Evolutionary conservation across 2,329 filamentous ascomycete genomes (phyloP).

Genomic region (Amesomyces nigricolor): DNA sequence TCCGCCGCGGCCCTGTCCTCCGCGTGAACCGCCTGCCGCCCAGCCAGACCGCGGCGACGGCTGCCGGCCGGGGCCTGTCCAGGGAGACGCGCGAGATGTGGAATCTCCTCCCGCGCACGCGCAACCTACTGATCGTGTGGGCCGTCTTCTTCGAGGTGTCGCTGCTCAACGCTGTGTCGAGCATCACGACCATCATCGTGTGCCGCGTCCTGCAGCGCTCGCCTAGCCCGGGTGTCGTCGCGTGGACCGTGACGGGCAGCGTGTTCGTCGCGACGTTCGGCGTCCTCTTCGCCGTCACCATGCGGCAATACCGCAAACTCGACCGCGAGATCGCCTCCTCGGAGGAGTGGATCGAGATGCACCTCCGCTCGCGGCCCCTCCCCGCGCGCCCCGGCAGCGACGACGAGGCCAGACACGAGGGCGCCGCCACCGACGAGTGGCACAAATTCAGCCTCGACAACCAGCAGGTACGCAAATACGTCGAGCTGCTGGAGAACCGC

Average conservation of each 20-base stretch:
- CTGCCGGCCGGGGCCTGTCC: constrained; percentile 9
- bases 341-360: constrained; percentile 22
- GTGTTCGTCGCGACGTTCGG: constrained; percentile 11
- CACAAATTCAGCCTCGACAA: constrained; percentile 24
- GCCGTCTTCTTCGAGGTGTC: constrained; percentile 11
- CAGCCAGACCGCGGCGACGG: constrained; percentile 34
- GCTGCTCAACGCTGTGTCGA: constrained; percentile 14
- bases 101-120: constrained; percentile 10
- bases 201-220: background rate
- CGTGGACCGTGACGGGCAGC: constrained; percentile 13
- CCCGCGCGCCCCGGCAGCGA: constrained; percentile 23
- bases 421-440: constrained; percentile 20
- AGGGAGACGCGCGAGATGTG: constrained; percentile 10
- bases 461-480: constrained; percentile 24
- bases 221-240: constrained; percentile 3
- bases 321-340: constrained; percentile 4
- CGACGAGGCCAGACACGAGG: constrained; percentile 13
- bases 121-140: constrained; percentile 6
- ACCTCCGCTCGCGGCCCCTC: constrained; percentile 14
- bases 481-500: constrained; percentile 25
- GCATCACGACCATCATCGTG: constrained; percentile 16
- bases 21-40: constrained; percentile 27
- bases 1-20: constrained; percentile 20
- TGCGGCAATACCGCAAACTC: constrained; percentile 11
- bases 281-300: constrained; percentile 1